Conservation (phyloP, 2,329 filamentous ascomycete genomes). For the Botrytis elliptica region DNA sequence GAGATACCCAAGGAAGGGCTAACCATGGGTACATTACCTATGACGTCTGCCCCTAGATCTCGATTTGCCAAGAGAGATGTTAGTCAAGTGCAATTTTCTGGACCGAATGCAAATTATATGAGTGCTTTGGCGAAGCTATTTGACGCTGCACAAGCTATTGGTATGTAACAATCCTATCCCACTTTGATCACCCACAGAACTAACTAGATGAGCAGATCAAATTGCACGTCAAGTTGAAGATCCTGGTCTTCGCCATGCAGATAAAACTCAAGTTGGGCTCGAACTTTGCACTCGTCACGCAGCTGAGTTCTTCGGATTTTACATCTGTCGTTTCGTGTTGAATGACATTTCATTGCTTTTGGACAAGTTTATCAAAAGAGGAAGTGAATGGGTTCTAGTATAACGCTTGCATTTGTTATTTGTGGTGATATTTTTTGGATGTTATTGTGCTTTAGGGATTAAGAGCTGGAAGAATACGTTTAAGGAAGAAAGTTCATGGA, state of each 20-base stretch:
- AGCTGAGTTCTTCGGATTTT: slow-evolving; percentile 97
- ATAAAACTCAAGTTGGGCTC: slow-evolving; percentile 90
- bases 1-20: slow-evolving; percentile 57
- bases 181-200: slow-evolving; percentile 13
- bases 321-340: slow-evolving; percentile 92
- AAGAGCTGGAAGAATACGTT: background rate
- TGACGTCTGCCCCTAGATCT: slow-evolving; percentile 63
- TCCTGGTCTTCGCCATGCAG: slow-evolving; percentile 84
- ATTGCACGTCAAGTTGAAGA: slow-evolving; percentile 96
- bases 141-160: slow-evolving; percentile 87
- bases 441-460: background rate
- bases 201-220: slow-evolving; percentile 63
- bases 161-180: slow-evolving; percentile 53
- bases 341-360: slow-evolving; percentile 79
- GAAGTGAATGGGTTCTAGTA: slow-evolving; percentile 84
- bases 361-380: slow-evolving; percentile 96
- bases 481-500: background rate
- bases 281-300: slow-evolving; percentile 92
- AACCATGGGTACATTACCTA: slow-evolving; percentile 73
- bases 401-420: slow-evolving; percentile 24
- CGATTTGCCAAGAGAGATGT: slow-evolving; percentile 72
- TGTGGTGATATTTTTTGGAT: slow-evolving; percentile 6
- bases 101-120: slow-evolving; percentile 91
- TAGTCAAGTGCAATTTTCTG: slow-evolving; percentile 67
- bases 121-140: slow-evolving; percentile 83